Percentiles rank a stretch among this genome's conserved stretches.
Conservation (phyloP, 805 yeast species). For the Komagataella phaffii region DNA sequence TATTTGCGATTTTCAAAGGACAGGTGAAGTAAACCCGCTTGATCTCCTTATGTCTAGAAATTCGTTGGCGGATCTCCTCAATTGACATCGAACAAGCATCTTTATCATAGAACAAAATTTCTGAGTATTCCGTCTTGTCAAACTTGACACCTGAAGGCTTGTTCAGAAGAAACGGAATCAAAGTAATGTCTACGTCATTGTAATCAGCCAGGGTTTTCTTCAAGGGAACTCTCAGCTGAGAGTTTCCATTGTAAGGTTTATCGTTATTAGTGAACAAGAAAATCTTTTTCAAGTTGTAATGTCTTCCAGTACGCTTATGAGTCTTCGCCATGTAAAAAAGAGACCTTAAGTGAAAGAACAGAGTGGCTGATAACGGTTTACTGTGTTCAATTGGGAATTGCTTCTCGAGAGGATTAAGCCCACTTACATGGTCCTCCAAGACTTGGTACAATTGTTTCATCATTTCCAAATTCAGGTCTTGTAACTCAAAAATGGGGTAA, state of each 20-base stretch:
- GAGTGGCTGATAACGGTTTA: constrained; percentile 14
- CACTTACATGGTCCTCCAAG: constrained; percentile 26
- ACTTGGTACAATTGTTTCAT: constrained; percentile 43
- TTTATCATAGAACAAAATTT: constrained; percentile 25
- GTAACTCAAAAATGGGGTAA: constrained; percentile 33
- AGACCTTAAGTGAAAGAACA: constrained; percentile 30
- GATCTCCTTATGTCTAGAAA: constrained; percentile 46
- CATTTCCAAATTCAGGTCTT: constrained; percentile 38
- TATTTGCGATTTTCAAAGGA: constrained; percentile 41
- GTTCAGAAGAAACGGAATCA: constrained; percentile 53
- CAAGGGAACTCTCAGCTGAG: constrained; percentile 29
- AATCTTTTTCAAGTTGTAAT: constrained; percentile 42
- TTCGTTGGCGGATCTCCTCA: not conserved
- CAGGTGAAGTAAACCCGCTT: constrained; percentile 51
- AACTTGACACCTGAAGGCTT: constrained; percentile 19
- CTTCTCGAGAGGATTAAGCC: constrained; percentile 7
- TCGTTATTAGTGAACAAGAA: constrained; percentile 70
- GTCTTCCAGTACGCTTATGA: constrained; percentile 20
- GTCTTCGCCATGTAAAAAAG: constrained; percentile 36
- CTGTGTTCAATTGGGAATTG: constrained; percentile 15
- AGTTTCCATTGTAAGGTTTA: constrained; percentile 36
- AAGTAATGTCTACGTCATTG: constrained; percentile 34
- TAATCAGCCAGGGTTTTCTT: constrained; percentile 49
- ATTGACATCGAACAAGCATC: not conserved
- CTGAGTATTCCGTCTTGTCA: constrained; percentile 36